Conservation (phyloP, 2,329 filamentous ascomycete genomes). For the Calonectria naviculata region DNA sequence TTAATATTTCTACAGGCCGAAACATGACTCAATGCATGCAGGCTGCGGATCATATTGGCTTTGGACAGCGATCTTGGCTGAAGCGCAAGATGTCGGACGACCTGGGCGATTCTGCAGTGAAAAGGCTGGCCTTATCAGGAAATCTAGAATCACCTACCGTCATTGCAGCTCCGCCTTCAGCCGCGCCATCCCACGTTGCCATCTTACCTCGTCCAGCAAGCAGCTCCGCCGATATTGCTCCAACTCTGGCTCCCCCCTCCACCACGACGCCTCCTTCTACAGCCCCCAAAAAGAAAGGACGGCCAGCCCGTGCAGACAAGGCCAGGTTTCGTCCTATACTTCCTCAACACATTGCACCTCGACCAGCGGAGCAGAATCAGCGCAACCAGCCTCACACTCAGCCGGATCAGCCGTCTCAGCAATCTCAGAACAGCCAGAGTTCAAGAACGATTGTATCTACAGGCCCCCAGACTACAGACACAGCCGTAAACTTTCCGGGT, state of each 20-base stretch:
- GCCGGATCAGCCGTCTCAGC: not conserved
- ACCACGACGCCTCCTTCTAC: conserved; percentile 13
- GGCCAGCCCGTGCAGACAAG: conserved; percentile 57
- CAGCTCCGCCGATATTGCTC: conserved; percentile 15
- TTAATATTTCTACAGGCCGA: conserved; percentile 50
- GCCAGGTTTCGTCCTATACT: conserved; percentile 43
- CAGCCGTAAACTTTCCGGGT: not conserved
- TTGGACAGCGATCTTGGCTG: conserved; percentile 37
- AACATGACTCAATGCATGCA: conserved; percentile 59
- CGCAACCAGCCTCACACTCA: not conserved
- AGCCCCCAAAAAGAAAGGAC: conserved; percentile 55
- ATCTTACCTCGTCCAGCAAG: conserved; percentile 40
- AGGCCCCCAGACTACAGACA: not conserved
- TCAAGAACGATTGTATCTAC: conserved; percentile 1
- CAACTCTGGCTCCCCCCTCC: conserved; percentile 11
- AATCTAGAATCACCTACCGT: not conserved
- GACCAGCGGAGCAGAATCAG: conserved; percentile 29
- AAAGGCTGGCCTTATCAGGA: conserved; percentile 42
- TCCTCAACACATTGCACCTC: conserved; percentile 47
- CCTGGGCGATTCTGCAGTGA: conserved; percentile 45
- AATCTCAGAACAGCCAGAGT: not conserved
- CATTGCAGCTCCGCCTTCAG: conserved; percentile 15
- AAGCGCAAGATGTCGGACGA: conserved; percentile 52
- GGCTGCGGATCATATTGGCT: conserved; percentile 51
- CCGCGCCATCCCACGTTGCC: conserved; percentile 17